Evolutionary conservation across 2,329 filamentous ascomycete genomes (phyloP), one percentile per base, ranked within the genome.

Genomic region (Aspergillus clavatus): DNA sequence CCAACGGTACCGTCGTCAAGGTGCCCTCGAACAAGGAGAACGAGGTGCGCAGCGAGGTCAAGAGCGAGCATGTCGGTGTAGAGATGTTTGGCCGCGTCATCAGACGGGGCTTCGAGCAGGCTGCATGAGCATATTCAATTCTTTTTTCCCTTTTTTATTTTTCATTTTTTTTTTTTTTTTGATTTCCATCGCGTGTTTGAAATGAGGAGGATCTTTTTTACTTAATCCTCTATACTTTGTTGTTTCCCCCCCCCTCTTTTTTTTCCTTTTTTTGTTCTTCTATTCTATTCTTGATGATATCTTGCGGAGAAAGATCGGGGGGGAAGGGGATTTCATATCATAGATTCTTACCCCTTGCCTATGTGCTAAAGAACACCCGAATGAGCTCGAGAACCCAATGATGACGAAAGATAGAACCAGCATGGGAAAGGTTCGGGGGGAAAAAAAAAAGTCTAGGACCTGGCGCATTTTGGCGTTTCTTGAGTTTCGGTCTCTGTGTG

Each of bases 1-100:
- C 53, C 18, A 47, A 48, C 27, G 61, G 55, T 31, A 50, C 54
- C n/a, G 63, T 73, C 35, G 83, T 96, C 52, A 81, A 81, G 68
- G 81, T 98, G 45, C 93, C 93, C 45, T 76, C 84, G 62, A 98
- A 98, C 75, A 87, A 93, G 65, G 93, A 98, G 73, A 96, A 96
- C 69, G 91, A 97, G 80, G 93, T 89, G 36, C 89, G 94, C 77
- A 93, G 93, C 70, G 86, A 89, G 31, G 87, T 96, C 69, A 94
- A 96, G 62, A 82, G 90, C 60, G 93, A 98, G 77, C 90, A 93
- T 55, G 93, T 98, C n/a, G 71, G 66, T 14, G 59, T 74, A 33
- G 72, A 74, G 37, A 71, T 71, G 69, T 74, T 74, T 54, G 70
- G 70, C 19, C 62, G 88, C 57, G 83, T 95, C 51, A 82, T 95